Base-by-base conservation (phyloP, 345 rosid genomes). In the Excoecaria cochinchinensis region DNA sequence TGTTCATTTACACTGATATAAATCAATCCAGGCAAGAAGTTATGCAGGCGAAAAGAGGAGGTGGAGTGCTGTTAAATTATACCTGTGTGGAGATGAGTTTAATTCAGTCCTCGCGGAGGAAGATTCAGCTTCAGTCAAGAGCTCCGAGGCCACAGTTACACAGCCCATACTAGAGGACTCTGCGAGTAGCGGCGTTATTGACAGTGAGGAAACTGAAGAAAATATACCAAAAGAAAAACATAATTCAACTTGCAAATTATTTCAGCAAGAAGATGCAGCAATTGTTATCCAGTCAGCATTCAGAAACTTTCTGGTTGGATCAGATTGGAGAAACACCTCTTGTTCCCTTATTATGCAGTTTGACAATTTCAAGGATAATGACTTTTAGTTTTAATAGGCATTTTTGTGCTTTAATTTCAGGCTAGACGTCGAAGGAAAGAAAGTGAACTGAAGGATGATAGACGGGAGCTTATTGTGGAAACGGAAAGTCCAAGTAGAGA, bases 191-290 rank as follows among this genome's bases (percentile, higher is more conserved):
- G 74, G 53, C 9, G 83, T 78, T 51, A 53, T n/a, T 19, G 77
- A 84, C 67, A 78, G 76, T 64, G 86, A 81, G 62, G 81, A 71
- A 68, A 74, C 47, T 14, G 77, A 77, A 80, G 81, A 84, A 5
- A 77, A 77, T 5, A 53, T 71, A 21, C 64, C 63, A 0, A 74
- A 77, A 53, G 81, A 70, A 77, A 81, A 82, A 74, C 87, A 66
- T 52, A 86, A 88, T 74, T 90, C 92, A 64, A 79, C 86, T 53
- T 83, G 86, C 39, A 79, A 77, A 39, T 64, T 86, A 63, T 89
- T 89, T 70, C 79, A 58, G 9, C 85, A 86, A 86, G 92, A 90
- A 68, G 95, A 90, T 67, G 97, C 97, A n/a, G 93, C 97, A 42
- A 75, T 86, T 52, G 77, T 80, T 72, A 90, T 95, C 79, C 97